Evolutionary conservation across 1,284 basidiomycete species (phyloP), one percentile per base, ranked within the genome.

Genomic region (Volvariella volvacea): DNA sequence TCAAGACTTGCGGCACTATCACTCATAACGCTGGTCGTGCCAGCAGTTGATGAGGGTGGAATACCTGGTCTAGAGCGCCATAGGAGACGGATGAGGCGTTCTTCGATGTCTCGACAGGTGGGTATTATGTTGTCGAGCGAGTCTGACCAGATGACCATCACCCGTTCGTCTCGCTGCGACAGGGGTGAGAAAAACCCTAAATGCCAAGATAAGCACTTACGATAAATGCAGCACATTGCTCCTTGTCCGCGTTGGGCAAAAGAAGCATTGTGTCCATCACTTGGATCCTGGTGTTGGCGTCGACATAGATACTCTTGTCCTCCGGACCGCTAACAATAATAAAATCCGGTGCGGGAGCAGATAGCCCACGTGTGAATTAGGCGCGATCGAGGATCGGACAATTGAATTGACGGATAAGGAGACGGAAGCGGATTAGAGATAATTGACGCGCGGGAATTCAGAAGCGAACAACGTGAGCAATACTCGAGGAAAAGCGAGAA

Each of bases 221-320:
- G 55, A 92, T 78, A 58, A 92, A 92, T 0, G 88, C 88, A 12
- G 88, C 89, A 52, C 80, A 80, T 56, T 92, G 88, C 50, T 90
- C 86, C 65, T 84, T 83, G 55, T 89, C 79, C 1, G 87, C 89
- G 34, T 78, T 73, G 3, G 83, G 83, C 15, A 92, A 76, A 54
- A 77, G 68, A 44, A 81, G 67, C 73, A 92, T 86, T 16, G 77
- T 80, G 53, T 88, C 80, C 39, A 87, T 54, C 42, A 88, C 71
- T 59, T 87, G 83, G 46, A 88, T 87, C 44, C 83, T 76, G 9
- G 82, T 86, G 55, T 86, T 78, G 32, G 72, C 63, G 59, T 87
- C 83, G 59, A 88, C 75, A 55, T 83, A 84, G 56, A 87, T 73
- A 43, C 67, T 70, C 51, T 63, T 68, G 34, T 80, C 78, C 47